Base-by-base conservation (phyloP, 2,329 filamentous ascomycete genomes). In the Trichothecium sympodiale region DNA sequence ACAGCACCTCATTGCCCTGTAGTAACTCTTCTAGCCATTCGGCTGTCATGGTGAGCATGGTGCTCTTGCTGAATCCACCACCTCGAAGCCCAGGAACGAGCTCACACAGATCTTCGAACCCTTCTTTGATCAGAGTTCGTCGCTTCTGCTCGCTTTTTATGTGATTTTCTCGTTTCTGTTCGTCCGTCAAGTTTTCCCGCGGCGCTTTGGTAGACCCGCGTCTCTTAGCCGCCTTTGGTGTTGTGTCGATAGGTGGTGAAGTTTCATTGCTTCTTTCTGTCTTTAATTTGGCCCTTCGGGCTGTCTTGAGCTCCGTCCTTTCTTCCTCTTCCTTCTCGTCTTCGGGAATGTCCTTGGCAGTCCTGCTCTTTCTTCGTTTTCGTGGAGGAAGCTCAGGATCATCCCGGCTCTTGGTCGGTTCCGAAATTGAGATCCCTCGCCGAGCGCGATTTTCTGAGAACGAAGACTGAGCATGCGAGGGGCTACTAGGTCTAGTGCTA, bases 61-160 rank as follows among this genome's bases (percentile, higher is more conserved):
- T 79, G 52, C 83, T 88, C 62, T 93, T 94, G 60, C 84, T 91
- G 45, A 87, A 79, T 1, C 82, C 81, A 8, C 82, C 81, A 17
- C 74, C 77, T 37, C 71, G 72, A 9, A 93, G 65, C 13, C 77
- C 80, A 1, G 87, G 86, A 0, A 94, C 83, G 16, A 93, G 65
- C 18, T 76, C 68, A 43, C 74, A 75, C n/a, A 94, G 61, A 39
- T 89, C 82, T 30, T 87, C 81, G 47, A 89, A 94, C 0, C 84
- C 84, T 44, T 83, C 73, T 51, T 86, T 82, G 49, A 89, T 89
- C 32, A 87, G 64, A 17, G 84, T 85, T 33, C 86, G 71, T 25
- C 87, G 73, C 57, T 91, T 93, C 59, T 94, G 84, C 53, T 93
- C 86, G 35, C 85, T 91, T 35, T 79, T 69, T 44, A 94, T 91